Conservation (phyloP, 805 yeast genomes). For the Ogataea methanolica region DNA sequence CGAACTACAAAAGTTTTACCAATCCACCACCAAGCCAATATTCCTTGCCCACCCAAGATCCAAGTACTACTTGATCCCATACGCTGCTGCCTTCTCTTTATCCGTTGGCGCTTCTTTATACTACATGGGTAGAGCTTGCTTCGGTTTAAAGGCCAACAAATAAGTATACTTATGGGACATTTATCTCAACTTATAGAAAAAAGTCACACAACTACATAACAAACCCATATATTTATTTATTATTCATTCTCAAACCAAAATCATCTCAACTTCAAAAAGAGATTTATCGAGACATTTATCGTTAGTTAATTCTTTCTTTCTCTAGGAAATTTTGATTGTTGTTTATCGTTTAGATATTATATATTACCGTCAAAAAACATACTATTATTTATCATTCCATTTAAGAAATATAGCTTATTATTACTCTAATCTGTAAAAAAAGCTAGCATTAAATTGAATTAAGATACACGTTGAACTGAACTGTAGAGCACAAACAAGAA, state of each 20-base stretch:
- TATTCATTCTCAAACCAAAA: too few relatives aligned
- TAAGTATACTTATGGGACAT: conserved; percentile 3
- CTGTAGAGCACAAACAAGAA: background rate
- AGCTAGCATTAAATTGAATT: too few relatives aligned
- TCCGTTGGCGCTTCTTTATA: conserved; percentile 61
- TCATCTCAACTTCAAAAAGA: background rate
- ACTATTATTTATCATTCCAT: too few relatives aligned
- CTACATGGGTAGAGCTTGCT: conserved; percentile 68
- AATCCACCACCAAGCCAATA: conserved; percentile 51
- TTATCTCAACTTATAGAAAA: background rate
- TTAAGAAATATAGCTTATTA: too few relatives aligned
- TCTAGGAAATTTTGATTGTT: too few relatives aligned
- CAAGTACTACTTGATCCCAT: conserved; percentile 70
- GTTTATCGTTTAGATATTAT: too few relatives aligned
- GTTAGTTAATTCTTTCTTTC: too few relatives aligned
- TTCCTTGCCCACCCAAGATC: conserved; percentile 60
- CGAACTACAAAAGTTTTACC: conserved; percentile 56
- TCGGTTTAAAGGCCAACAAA: conserved; percentile 55
- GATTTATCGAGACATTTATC: too few relatives aligned
- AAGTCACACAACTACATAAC: background rate
- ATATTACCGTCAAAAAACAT: too few relatives aligned
- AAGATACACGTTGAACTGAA: background rate
- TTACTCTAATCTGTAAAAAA: too few relatives aligned
- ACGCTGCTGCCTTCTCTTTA: conserved; percentile 67
- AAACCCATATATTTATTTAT: too few relatives aligned